Evolutionary conservation across 2,329 filamentous ascomycete species (phyloP).

Genomic region (Calonectria ilicicola): DNA sequence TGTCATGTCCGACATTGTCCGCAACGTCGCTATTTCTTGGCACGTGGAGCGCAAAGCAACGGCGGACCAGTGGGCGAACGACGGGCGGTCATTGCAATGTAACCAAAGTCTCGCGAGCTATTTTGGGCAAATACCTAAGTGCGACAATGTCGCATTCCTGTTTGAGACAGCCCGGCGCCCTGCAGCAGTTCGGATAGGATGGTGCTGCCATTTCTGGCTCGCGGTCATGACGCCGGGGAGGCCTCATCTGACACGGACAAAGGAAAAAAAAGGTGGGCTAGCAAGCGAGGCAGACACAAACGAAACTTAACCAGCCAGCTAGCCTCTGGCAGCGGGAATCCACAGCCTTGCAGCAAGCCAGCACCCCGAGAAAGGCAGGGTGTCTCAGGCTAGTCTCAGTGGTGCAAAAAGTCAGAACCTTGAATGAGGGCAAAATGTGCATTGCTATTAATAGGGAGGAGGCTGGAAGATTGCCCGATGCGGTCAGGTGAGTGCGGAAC

Average conservation of each 20-base stretch:
- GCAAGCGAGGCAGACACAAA: slow-evolving; percentile 26
- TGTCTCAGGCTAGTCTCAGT: slow-evolving; percentile 23
- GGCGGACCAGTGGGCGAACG: not conserved
- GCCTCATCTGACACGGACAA: slow-evolving; percentile 33
- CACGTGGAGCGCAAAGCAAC: slow-evolving; percentile 2
- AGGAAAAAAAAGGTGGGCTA: slow-evolving; percentile 18
- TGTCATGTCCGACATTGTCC: slow-evolving; percentile 20
- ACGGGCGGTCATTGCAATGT: not conserved
- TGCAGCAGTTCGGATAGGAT: not conserved
- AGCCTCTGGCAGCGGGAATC: slow-evolving; percentile 5
- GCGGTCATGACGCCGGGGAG: slow-evolving; percentile 22
- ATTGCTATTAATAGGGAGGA: slow-evolving; percentile 23
- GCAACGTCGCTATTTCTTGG: not conserved
- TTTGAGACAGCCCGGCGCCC: not conserved
- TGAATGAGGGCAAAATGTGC: slow-evolving; percentile 18
- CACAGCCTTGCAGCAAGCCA: slow-evolving; percentile 37
- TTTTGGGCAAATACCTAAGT: slow-evolving; percentile 12
- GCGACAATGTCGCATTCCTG: slow-evolving; percentile 3
- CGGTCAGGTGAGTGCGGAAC: slow-evolving; percentile 21
- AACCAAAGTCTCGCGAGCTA: slow-evolving; percentile 15
- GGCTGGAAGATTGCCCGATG: slow-evolving; percentile 15
- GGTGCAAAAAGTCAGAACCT: slow-evolving; percentile 21
- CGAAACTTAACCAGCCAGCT: slow-evolving; percentile 10
- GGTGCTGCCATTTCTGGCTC: not conserved
- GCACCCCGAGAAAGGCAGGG: slow-evolving; percentile 21